Evolutionary conservation across 441 rosid genomes (phyloP).

Genomic region (Lepidium campestre): DNA sequence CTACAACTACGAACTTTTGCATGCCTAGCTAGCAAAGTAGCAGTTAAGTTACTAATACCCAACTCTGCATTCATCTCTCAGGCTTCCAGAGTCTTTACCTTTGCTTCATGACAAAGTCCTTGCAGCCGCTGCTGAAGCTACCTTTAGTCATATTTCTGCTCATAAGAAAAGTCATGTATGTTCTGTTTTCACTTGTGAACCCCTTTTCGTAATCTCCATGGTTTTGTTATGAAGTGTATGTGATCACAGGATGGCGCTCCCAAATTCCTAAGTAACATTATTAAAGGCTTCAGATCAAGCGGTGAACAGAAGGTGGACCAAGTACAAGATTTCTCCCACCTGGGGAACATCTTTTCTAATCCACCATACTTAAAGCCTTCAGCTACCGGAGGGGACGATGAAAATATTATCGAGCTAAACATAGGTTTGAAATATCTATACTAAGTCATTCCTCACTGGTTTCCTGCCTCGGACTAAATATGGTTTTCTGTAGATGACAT

Average conservation of each 20-base stretch:
- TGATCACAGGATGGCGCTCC: slow-evolving; percentile 44
- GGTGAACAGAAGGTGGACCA: slow-evolving; percentile 38
- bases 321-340: slow-evolving; percentile 44
- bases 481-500: slow-evolving; percentile 64
- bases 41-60: slow-evolving; percentile 12
- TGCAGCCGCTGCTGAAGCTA: slow-evolving; percentile 58
- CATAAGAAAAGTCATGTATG: slow-evolving; percentile 52
- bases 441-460: slow-evolving; percentile 7
- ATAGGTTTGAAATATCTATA: slow-evolving; percentile 53
- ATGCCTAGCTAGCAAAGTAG: slow-evolving; percentile 4
- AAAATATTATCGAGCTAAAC: slow-evolving; percentile 45
- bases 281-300: slow-evolving; percentile 49
- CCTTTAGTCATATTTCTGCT: slow-evolving; percentile 37
- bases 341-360: slow-evolving; percentile 55
- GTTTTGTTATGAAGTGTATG: slow-evolving; percentile 23
- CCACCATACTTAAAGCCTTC: slow-evolving; percentile 70
- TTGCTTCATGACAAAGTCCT: slow-evolving; percentile 66
- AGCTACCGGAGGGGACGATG: slow-evolving; percentile 17
- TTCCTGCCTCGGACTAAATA: slow-evolving; percentile 17
- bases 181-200: slow-evolving; percentile 16
- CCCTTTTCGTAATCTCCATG: slow-evolving; percentile 9
- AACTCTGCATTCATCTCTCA: slow-evolving; percentile 26
- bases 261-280: slow-evolving; percentile 46
- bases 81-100: slow-evolving; percentile 59
- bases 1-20: neutral